A percentile compares a stretch with the other conserved stretches of the same genome.
Conservation (phyloP, 2,329 filamentous ascomycete species). For the Rugonectria rugulosa region DNA sequence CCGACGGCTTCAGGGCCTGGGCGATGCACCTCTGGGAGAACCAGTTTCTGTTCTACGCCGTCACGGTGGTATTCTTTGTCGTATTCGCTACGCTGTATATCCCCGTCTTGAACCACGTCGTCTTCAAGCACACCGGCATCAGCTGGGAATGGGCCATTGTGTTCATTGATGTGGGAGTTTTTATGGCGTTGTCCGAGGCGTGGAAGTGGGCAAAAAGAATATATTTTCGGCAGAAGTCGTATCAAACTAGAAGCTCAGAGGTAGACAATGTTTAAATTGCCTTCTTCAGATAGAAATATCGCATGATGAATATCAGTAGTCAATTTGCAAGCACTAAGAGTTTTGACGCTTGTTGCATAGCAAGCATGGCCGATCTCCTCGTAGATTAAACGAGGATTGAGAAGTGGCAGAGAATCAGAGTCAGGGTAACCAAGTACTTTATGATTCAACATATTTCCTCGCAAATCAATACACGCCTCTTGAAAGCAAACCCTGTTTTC, state of each 20-base stretch:
- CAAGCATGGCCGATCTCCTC: no score
- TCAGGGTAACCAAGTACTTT: not conserved
- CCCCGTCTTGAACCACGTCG: slow-evolving; percentile 69
- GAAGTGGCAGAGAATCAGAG: no score
- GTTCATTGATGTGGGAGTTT: slow-evolving; percentile 65
- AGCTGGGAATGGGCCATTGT: slow-evolving; percentile 76
- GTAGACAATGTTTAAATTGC: no score
- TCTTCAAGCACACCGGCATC: slow-evolving; percentile 72
- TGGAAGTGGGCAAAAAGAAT: slow-evolving; percentile 74
- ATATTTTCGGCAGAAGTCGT: slow-evolving; percentile 51
- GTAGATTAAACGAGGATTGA: no score
- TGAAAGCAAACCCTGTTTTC: no score
- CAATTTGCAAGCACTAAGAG: no score
- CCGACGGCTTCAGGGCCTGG: slow-evolving; percentile 61
- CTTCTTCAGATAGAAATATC: no score
- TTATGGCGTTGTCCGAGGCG: slow-evolving; percentile 67
- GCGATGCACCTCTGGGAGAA: slow-evolving; percentile 62
- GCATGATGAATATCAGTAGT: no score
- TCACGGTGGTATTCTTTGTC: slow-evolving; percentile 61
- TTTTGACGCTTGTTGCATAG: no score
- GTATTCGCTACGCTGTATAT: slow-evolving; percentile 72
- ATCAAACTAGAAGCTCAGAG: not conserved
- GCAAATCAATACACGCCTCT: no score
- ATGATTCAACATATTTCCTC: no score
- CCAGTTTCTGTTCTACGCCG: slow-evolving; percentile 57